A percentile compares a stretch with the other conserved stretches of the same genome.
Evolutionary conservation across 768 basidiomycete species (phyloP).

Genomic region (Neoboletus subvelutipes): DNA sequence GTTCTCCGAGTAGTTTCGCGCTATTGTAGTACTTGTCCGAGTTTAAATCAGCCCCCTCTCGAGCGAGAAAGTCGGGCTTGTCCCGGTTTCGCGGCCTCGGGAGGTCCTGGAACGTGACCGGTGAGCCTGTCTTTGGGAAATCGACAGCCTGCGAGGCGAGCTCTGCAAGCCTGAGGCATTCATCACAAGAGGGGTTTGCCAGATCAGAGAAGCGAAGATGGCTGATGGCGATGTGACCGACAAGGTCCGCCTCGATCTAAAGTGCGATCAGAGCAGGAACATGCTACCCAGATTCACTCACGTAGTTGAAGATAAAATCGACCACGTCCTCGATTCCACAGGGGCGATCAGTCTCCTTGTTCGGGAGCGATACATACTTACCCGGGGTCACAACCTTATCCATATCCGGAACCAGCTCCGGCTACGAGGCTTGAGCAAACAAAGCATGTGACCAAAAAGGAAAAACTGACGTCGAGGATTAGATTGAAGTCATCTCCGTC

Average conservation of each 20-base stretch:
- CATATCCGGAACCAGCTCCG: conserved; percentile 29
- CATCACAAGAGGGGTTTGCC: conserved; percentile 31
- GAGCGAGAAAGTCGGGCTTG: conserved; percentile 47
- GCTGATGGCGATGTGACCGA: conserved; percentile 42
- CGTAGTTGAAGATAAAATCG: conserved; percentile 49
- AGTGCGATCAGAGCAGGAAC: background rate
- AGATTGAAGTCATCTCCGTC: conserved; percentile 54
- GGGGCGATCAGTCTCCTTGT: conserved; percentile 30
- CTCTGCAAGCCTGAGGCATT: conserved; percentile 44
- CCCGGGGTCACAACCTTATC: conserved; percentile 36
- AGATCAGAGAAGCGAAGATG: conserved; percentile 47
- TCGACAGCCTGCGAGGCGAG: conserved; percentile 49
- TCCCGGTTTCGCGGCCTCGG: conserved; percentile 28
- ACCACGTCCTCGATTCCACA: conserved; percentile 45
- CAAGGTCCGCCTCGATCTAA: conserved; percentile 39
- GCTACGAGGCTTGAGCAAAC: conserved; percentile 21
- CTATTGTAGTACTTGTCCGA: conserved; percentile 39
- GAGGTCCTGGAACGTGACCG: conserved; percentile 37
- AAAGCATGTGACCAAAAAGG: conserved; percentile 4
- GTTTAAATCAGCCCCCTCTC: conserved; percentile 34
- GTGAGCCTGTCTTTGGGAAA: conserved; percentile 45
- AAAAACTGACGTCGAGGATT: conserved; percentile 40
- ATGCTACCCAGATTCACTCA: conserved; percentile 22
- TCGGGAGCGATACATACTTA: conserved; percentile 37
- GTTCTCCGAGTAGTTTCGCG: conserved; percentile 40